phyloP scores from a whole-genome alignment of 1,139 yeast genomes.

The Nakaseomyces uthaithaninus region DNA sequence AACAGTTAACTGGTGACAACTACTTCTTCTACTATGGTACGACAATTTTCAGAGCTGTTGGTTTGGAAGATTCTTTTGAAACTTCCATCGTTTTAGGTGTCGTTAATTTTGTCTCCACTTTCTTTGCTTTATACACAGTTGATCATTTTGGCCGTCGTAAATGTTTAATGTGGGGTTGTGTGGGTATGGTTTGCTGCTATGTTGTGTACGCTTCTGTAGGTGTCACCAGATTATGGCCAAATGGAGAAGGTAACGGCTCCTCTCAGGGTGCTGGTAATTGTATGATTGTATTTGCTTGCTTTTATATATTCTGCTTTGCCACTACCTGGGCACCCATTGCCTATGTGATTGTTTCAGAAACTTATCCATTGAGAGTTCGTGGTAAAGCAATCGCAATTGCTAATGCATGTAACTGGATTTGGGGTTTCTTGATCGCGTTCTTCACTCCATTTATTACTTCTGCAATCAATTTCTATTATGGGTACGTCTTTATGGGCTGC shows the following conservation, averaged over 20 bases:
- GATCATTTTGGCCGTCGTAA: slow-evolving; percentile 63
- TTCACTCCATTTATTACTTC: slow-evolving; percentile 62
- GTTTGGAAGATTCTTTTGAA: slow-evolving; percentile 60
- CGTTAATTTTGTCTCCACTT: slow-evolving; percentile 68
- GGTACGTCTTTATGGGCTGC: slow-evolving; percentile 71
- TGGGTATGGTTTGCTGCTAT: slow-evolving; percentile 55
- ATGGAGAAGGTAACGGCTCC: slow-evolving; percentile 51
- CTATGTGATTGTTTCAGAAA: slow-evolving; percentile 62
- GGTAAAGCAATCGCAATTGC: slow-evolving; percentile 71
- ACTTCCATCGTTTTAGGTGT: slow-evolving; percentile 69
- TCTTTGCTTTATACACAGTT: slow-evolving; percentile 55
- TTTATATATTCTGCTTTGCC: slow-evolving; percentile 73
- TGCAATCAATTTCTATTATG: slow-evolving; percentile 39
- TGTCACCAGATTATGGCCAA: slow-evolving; percentile 50
- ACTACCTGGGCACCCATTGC: slow-evolving; percentile 80
- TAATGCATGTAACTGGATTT: slow-evolving; percentile 63
- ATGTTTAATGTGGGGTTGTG: slow-evolving; percentile 53
- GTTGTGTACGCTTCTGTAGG: slow-evolving; percentile 61
- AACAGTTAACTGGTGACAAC: slow-evolving; percentile 70
- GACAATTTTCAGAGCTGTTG: slow-evolving; percentile 65
- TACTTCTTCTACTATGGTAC: slow-evolving; percentile 77
- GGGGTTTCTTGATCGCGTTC: slow-evolving; percentile 69
- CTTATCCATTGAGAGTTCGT: slow-evolving; percentile 68
- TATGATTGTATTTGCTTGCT: slow-evolving; percentile 68
- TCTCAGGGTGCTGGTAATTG: slow-evolving; percentile 55